phyloP scores from a whole-genome alignment of 768 basidiomycete genomes.

The Lactarius vividus region DNA sequence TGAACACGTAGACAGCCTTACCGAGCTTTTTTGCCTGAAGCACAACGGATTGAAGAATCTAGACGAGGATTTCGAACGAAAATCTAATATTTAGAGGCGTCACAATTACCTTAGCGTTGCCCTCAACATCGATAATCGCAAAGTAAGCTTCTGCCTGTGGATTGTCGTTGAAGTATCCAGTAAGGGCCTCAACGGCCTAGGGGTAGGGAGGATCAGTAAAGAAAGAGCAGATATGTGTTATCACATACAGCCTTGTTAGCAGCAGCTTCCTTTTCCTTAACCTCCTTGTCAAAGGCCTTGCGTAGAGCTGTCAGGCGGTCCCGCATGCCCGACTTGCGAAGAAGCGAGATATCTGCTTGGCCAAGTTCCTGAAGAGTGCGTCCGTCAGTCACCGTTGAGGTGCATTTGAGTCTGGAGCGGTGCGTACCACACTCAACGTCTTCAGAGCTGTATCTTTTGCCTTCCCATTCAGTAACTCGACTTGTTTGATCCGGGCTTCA shows the following conservation, averaged over 20 bases:
- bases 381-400: not conserved
- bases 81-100: not conserved
- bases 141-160: constrained; percentile 68
- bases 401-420: not conserved
- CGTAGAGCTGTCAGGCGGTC: constrained; percentile 69
- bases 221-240: not conserved
- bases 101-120: constrained; percentile 73
- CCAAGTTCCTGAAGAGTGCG: constrained; percentile 66
- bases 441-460: constrained; percentile 90
- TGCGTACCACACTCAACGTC: constrained; percentile 66
- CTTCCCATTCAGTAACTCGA: constrained; percentile 61
- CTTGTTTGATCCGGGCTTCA: constrained; percentile 56
- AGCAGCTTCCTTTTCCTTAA: constrained; percentile 76
- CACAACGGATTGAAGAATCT: constrained; percentile 76
- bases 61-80: constrained; percentile 9
- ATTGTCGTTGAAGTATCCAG: constrained; percentile 75
- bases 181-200: constrained; percentile 69
- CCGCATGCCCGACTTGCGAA: constrained; percentile 76
- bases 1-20: constrained; percentile 89
- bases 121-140: constrained; percentile 69
- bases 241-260: constrained; percentile 70
- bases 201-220: not conserved
- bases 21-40: constrained; percentile 74
- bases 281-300: constrained; percentile 80
- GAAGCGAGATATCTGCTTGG: constrained; percentile 84